phyloP scores from a whole-genome alignment of 164 flowering plant species.

The Aristolochia contorta region DNA sequence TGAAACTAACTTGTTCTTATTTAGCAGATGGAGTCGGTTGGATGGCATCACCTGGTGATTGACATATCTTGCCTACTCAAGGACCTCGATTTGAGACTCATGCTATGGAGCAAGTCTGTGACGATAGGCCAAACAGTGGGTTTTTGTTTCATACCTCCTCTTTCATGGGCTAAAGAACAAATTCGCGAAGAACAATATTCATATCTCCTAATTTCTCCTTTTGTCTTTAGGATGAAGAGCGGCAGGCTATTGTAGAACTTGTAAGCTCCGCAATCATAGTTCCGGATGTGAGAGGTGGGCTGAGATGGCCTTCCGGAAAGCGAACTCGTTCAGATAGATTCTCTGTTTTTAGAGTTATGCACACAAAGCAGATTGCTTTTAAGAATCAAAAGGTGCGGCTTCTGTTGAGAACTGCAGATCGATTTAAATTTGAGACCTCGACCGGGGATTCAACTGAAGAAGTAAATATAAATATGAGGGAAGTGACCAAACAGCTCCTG shows the following conservation, averaged over 20 bases:
- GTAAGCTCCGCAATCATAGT: slow-evolving; percentile 39
- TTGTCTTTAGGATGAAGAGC: slow-evolving; percentile 30
- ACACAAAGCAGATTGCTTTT: slow-evolving; percentile 27
- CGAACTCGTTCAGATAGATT: slow-evolving; percentile 29
- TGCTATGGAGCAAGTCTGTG: slow-evolving; percentile 33
- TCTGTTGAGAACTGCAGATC: slow-evolving; percentile 41
- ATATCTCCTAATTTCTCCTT: not conserved
- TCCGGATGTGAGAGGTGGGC: slow-evolving; percentile 37
- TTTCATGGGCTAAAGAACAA: too few relatives aligned
- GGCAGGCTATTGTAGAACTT: slow-evolving; percentile 21
- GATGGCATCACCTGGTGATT: slow-evolving; percentile 35
- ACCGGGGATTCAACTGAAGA: slow-evolving; percentile 34
- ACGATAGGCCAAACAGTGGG: slow-evolving; percentile 23
- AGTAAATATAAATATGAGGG: slow-evolving; percentile 31
- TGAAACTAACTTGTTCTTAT: not conserved
- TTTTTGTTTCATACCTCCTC: not conserved
- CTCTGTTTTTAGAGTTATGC: slow-evolving; percentile 37
- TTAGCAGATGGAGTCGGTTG: slow-evolving; percentile 42
- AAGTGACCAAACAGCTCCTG: slow-evolving; percentile 17
- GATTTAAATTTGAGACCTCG: slow-evolving; percentile 35
- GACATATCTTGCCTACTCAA: slow-evolving; percentile 46
- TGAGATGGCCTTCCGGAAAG: slow-evolving; percentile 58
- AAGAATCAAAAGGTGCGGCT: slow-evolving; percentile 24
- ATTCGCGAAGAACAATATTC: not conserved
- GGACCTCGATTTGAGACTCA: slow-evolving; percentile 49